Evolutionary conservation across 2,329 filamentous ascomycete species (phyloP).

Genomic region (Cercospora zeae-maydis): DNA sequence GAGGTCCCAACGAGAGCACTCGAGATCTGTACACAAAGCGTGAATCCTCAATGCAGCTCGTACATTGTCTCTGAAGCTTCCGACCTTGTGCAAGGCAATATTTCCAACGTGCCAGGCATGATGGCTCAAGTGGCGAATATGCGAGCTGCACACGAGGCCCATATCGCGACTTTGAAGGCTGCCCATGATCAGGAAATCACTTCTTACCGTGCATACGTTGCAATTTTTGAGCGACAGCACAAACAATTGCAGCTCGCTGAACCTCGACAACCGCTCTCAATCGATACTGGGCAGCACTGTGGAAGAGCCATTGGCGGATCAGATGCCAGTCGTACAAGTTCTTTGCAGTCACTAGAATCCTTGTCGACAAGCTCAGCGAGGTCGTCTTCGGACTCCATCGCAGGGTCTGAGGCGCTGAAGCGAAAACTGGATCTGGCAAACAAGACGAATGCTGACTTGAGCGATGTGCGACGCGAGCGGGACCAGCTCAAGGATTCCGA

Average conservation of each 20-base stretch:
- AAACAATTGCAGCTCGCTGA: slow-evolving; percentile 11
- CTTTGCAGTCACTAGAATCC: not conserved
- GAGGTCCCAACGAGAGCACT: not conserved
- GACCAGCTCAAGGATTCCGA: slow-evolving; percentile 40
- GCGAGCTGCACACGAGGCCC: slow-evolving; percentile 40
- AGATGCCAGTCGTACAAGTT: not conserved
- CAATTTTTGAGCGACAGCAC: slow-evolving; percentile 38
- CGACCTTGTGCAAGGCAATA: not conserved
- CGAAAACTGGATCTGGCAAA: not conserved
- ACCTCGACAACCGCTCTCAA: not conserved
- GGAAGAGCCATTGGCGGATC: not conserved
- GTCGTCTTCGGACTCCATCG: not conserved
- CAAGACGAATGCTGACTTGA: slow-evolving; percentile 26
- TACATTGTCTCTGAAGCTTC: not conserved
- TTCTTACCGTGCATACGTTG: slow-evolving; percentile 39
- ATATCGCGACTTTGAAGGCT: slow-evolving; percentile 37
- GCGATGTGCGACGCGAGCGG: slow-evolving; percentile 39
- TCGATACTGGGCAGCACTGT: not conserved
- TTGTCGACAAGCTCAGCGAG: not conserved
- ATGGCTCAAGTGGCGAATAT: slow-evolving; percentile 37
- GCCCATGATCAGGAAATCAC: slow-evolving; percentile 41
- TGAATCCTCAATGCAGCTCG: not conserved
- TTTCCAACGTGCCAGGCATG: not conserved
- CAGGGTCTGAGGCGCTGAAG: not conserved
- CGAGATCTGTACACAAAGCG: not conserved